Conservation (phyloP, 352 stramenopile species). For the Phytophthora sp. region DNA sequence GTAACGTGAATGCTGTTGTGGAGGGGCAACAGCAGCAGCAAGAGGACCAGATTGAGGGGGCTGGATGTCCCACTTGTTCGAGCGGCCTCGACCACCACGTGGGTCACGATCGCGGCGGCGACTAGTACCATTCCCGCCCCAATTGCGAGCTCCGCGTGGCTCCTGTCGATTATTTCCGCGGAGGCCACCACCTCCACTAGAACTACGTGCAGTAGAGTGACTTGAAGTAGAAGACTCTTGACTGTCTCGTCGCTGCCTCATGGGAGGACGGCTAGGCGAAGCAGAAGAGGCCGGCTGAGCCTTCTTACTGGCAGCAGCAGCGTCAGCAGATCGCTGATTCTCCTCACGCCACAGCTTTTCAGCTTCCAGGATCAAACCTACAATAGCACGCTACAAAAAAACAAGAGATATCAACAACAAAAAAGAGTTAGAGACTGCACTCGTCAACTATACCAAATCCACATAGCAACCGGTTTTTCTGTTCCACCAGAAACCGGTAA, state of each 20-base stretch:
- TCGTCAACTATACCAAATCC: neutral
- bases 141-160: slow-evolving; percentile 32
- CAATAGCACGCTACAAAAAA: slow-evolving; percentile 58
- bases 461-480: too few relatives aligned
- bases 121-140: slow-evolving; percentile 28
- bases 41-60: slow-evolving; percentile 30
- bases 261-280: slow-evolving; percentile 26
- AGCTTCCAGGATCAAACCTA: slow-evolving; percentile 72
- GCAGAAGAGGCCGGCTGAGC: slow-evolving; percentile 3
- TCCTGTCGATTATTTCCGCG: slow-evolving; percentile 33
- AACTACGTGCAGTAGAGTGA: slow-evolving; percentile 48
- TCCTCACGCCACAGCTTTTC: slow-evolving; percentile 73
- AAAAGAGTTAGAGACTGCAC: slow-evolving; percentile 9
- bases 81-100: slow-evolving; percentile 36
- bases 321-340: slow-evolving; percentile 32
- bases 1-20: slow-evolving; percentile 37
- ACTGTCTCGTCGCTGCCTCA: slow-evolving; percentile 35
- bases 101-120: slow-evolving; percentile 43
- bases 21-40: slow-evolving; percentile 19
- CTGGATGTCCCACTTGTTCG: slow-evolving; percentile 48
- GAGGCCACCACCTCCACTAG: slow-evolving; percentile 31
- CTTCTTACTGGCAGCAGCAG: slow-evolving; percentile 34
- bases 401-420: slow-evolving; percentile 12
- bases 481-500: neutral
- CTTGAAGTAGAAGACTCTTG: slow-evolving; percentile 46